Evolutionary conservation across 163 green algal genomes (phyloP).

Genomic region (Chlamydomonas reinhardtii): DNA sequence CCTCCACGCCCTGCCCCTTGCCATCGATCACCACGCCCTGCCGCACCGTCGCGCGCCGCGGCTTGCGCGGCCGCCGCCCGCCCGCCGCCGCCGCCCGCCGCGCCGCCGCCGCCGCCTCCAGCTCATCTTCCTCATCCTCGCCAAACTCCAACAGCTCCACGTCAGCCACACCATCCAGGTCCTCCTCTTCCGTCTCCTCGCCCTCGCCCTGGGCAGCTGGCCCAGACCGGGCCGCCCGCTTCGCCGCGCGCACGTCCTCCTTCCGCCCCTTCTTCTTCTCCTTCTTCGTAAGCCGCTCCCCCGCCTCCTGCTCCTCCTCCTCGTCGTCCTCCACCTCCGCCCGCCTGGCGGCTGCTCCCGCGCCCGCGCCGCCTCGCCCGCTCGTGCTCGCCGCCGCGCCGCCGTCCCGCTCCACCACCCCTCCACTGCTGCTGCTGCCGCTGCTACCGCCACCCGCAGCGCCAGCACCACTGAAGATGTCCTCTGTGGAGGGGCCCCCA

Average conservation of each 20-base stretch:
- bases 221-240: background rate
- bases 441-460: conserved; percentile 29
- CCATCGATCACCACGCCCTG: background rate
- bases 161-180: conserved; percentile 10
- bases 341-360: no score
- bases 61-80: background rate
- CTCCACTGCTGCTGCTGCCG: background rate
- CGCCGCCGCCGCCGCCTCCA: background rate
- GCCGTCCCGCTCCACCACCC: background rate
- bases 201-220: background rate
- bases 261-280: conserved; percentile 28
- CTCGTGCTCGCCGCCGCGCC: background rate
- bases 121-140: background rate
- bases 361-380: background rate
- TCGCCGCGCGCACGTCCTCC: background rate
- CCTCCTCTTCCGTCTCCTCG: background rate
- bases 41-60: background rate
- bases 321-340: background rate
- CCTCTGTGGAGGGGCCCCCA: conserved; percentile 46
- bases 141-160: conserved; percentile 10
- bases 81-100: background rate
- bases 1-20: background rate
- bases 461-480: no score
- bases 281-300: conserved; percentile 28
- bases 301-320: background rate